Evolutionary conservation across 345 rosid genomes (phyloP).

Genomic region (Turnera subulata): DNA sequence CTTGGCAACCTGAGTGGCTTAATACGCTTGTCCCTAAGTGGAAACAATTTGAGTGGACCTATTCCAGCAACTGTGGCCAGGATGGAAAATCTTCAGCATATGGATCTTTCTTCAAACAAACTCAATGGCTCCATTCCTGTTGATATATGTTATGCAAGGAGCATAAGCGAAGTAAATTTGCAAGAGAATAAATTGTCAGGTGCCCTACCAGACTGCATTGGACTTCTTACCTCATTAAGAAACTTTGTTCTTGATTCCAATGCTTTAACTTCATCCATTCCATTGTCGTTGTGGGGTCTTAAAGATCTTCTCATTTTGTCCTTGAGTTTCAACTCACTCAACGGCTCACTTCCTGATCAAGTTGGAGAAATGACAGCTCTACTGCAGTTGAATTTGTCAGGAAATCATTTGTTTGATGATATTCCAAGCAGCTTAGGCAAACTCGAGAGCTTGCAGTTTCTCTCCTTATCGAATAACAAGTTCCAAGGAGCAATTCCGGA

Average conservation of each 20-base stretch:
- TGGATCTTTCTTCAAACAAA: neutral
- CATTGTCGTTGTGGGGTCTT: neutral
- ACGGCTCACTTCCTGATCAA: neutral
- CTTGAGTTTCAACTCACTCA: neutral
- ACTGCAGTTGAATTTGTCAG: neutral
- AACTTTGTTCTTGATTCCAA: neutral
- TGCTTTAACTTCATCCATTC: neutral
- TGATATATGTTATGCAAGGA: neutral
- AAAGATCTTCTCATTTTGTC: neutral
- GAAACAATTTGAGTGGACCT: neutral
- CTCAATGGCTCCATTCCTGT: neutral
- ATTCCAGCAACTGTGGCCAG: neutral
- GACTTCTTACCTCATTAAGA: conserved; percentile 2
- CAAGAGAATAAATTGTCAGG: neutral
- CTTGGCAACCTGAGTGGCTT: neutral
- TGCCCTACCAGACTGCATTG: neutral
- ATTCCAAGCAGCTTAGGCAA: conserved; percentile 4
- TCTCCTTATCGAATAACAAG: conserved; percentile 11
- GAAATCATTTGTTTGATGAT: neutral
- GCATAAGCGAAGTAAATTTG: neutral
- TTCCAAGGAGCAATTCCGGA: conserved; percentile 20
- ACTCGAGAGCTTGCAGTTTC: neutral
- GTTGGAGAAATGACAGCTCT: neutral
- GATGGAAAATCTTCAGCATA: neutral
- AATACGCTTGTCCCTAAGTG: neutral